Evolutionary conservation across 768 basidiomycete species (phyloP), one percentile per base, ranked within the genome.

Genomic region (Hericium rajendrae): DNA sequence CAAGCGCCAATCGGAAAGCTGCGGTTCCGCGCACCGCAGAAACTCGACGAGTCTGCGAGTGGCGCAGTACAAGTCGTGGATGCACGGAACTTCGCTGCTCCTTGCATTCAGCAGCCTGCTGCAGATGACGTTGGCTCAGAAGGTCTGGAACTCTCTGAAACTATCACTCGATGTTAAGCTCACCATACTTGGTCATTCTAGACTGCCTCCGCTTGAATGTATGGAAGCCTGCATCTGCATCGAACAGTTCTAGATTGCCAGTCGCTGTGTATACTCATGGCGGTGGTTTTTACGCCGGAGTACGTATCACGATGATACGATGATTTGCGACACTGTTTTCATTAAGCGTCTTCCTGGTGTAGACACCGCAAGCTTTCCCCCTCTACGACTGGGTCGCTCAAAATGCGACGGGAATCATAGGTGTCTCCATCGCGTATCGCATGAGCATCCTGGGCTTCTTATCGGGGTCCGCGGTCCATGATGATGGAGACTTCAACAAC

Each of bases 101-200:
- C 75, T 0, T 78, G 77, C 58, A 71, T 79, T 32, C 78, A 79
- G 61, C 62, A 70, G 32, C 77, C 78, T 4, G 77, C 78, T 9
- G 69, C 68, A 1, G 73, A 76, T 6, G 76, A 76, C 10, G 69
- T 77, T 24, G 78, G 76, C 11, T 69, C 69, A 9, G 77, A 79
- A 68, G 76, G 75, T 73, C 50, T 24, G 65, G 18, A n/a, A n/a
- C n/a, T n/a, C n/a, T n/a, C n/a, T n/a, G n/a, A n/a, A n/a, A n/a
- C n/a, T n/a, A n/a, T n/a, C n/a, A n/a, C n/a, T n/a, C n/a, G n/a
- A n/a, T n/a, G n/a, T n/a, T n/a, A n/a, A n/a, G n/a, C n/a, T n/a
- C n/a, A n/a, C n/a, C n/a, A n/a, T n/a, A n/a, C n/a, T n/a, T n/a
- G n/a, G n/a, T n/a, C n/a, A n/a, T n/a, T n/a, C n/a, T n/a, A 46